Base-by-base conservation (phyloP, 768 basidiomycete genomes). In the Pleurotus platypus region DNA sequence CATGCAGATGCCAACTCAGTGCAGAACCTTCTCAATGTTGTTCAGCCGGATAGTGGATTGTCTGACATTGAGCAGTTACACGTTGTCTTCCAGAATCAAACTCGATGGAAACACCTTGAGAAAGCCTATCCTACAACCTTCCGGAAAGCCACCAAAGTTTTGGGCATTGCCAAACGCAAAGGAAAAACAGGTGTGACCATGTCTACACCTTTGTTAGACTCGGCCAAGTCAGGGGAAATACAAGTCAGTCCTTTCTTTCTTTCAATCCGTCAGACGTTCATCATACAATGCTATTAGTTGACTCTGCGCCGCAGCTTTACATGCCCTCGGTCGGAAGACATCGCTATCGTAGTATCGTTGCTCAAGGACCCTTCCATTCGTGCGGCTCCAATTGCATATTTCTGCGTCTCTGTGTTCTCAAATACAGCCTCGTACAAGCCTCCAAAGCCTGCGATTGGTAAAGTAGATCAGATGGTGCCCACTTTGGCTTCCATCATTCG, bases 31-130 rank as follows among this genome's bases (percentile, higher is more conserved):
- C 65, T 82, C 42, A 68, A 64, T 55, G 67, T 62, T 47, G 38
- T 15, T 43, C 55, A 15, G 48, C 50, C 37, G 43, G 57, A 30
- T 22, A 40, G 4, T 7, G 18, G 45, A 22, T 58, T 70, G 27
- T 68, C 77, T 1, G 80, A 82, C 62, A 81, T 82, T 30, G 80
- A 82, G 65, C 78, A 81, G 55, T 68, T 82, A 2, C 72, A 78
- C 59, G 60, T 62, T 1, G 63, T 79, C 8, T 55, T 79, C 22
- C 56, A 50, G 5, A 63, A 74, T 54, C 57, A 59, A 16, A 24
- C 45, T 18, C 70, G 64, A 45, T 60, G 78, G 35, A 62, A 68
- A 4, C 59, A 51, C 8, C 59, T 80, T 22, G 65, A 68, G 18
- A 61, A 49, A 13, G 60, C 63, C 1, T 74, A 69, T 30, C 75